A percentile compares a stretch with the other conserved stretches of the same genome.
These are phyloP conservation scores for Cryptococcus maquisensis DNA, from an alignment of 1,284 basidiomycete species.

Conservation along the genomic window DNA sequence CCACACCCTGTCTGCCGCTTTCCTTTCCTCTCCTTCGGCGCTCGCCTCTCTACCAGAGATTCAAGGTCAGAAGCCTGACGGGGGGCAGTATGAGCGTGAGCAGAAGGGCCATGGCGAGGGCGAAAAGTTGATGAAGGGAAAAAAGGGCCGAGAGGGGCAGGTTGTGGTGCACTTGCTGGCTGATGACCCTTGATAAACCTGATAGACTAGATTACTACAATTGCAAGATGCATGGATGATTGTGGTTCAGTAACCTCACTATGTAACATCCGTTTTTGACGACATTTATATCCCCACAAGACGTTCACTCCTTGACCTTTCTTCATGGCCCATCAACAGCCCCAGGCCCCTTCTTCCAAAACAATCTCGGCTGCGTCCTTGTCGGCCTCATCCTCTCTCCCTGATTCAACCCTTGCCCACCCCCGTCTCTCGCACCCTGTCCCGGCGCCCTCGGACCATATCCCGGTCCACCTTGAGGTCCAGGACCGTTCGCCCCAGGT, in stretches of 20 bases:
- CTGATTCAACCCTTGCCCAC: background rate
- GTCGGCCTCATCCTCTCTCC: slow-evolving; percentile 17
- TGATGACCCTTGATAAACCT: background rate
- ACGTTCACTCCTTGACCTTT: background rate
- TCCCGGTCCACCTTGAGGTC: background rate
- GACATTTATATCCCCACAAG: background rate
- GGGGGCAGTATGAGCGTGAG: too few species aligned
- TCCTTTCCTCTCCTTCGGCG: slow-evolving; percentile 9
- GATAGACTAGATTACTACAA: background rate
- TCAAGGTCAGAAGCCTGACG: too few species aligned
- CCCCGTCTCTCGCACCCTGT: slow-evolving; percentile 3
- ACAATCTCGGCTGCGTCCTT: slow-evolving; percentile 17
- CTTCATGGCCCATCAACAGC: slow-evolving; percentile 4
- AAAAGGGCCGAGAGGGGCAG: too few species aligned
- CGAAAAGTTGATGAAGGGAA: too few species aligned
- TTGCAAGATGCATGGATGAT: background rate
- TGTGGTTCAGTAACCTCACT: background rate
- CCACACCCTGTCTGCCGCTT: slow-evolving; percentile 30
- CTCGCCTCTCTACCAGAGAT: too few species aligned
- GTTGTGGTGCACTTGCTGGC: too few species aligned
- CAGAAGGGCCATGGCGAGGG: too few species aligned
- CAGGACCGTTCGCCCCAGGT: slow-evolving; percentile 2
- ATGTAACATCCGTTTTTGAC: background rate
- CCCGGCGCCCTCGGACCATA: background rate
- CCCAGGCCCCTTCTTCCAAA: slow-evolving; percentile 30